Percentiles rank a stretch among this genome's conserved stretches.
Conservation (phyloP, 108 stramenopile species). For the Cyclostephanos invisitatus region DNA sequence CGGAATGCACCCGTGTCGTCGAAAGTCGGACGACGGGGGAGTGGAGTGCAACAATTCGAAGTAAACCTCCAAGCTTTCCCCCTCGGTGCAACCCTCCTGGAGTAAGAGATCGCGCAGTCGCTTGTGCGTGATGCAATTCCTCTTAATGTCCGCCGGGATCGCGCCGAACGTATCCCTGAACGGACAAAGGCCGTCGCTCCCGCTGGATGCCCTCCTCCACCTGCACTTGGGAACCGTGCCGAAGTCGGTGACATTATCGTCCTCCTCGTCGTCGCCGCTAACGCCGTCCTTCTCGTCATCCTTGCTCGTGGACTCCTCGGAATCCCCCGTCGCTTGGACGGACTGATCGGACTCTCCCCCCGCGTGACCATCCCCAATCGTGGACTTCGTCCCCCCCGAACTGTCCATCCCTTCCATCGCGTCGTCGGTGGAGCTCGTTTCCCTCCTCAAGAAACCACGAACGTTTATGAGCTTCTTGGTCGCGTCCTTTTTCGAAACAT, state of each 20-base stretch:
- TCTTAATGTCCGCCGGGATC: constrained; percentile 7
- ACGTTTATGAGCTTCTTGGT: neutral
- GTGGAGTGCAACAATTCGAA: constrained; percentile 52
- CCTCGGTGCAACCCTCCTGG: constrained; percentile 39
- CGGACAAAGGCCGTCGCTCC: constrained; percentile 40
- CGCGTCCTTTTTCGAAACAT: neutral
- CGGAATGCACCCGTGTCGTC: constrained; percentile 44
- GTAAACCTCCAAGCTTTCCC: constrained; percentile 59
- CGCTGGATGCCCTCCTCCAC: constrained; percentile 16
- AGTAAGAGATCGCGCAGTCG: constrained; percentile 37
- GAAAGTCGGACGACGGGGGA: constrained; percentile 26
- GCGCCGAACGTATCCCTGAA: constrained; percentile 25
- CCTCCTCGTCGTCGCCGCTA: constrained; percentile 13
- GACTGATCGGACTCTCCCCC: too few relatives aligned
- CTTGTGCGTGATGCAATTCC: constrained; percentile 27
- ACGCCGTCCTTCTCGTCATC: constrained; percentile 27
- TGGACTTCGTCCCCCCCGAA: neutral
- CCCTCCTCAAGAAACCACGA: neutral
- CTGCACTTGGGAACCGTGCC: constrained; percentile 28
- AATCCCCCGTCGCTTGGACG: neutral
- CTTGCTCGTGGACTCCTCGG: constrained; percentile 25
- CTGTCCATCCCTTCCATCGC: constrained; percentile 1
- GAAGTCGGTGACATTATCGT: constrained; percentile 43
- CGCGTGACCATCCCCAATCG: neutral
- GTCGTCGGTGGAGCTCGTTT: constrained; percentile 4